Conservation (phyloP, 208 protist species). For the Leishmania martiniquensis region DNA sequence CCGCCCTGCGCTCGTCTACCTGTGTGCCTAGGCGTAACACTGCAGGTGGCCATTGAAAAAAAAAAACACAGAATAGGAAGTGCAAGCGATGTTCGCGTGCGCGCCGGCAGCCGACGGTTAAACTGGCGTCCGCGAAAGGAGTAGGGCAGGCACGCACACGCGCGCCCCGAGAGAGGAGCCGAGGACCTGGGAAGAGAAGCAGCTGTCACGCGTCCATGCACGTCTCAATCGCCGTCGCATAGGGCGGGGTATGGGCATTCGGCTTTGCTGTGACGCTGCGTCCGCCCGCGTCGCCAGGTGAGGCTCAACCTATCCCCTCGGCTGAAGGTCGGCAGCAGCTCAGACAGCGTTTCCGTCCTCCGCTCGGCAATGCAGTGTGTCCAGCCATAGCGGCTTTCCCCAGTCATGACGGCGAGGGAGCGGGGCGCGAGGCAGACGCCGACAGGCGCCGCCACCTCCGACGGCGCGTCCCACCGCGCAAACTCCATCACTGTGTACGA, state of each 20-base stretch:
- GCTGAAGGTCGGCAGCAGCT: conserved; percentile 43
- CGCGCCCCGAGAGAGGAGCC: too few species aligned
- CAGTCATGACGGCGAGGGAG: conserved; percentile 65
- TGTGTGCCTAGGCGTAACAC: neutral
- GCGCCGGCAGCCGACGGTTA: neutral
- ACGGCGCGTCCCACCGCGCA: conserved; percentile 41
- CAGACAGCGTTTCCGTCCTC: conserved; percentile 66
- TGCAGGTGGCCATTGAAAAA: neutral
- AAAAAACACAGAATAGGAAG: neutral
- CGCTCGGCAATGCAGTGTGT: conserved; percentile 78
- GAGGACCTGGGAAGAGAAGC: neutral
- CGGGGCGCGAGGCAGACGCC: conserved; percentile 57
- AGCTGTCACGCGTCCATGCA: neutral
- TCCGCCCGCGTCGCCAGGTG: conserved; percentile 69
- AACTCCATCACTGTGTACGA: conserved; percentile 88
- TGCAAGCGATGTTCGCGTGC: neutral
- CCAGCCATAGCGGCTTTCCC: conserved; percentile 76
- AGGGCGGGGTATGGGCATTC: conserved; percentile 54
- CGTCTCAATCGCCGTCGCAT: conserved; percentile 54
- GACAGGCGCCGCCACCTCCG: conserved; percentile 27
- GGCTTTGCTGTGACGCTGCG: conserved; percentile 35
- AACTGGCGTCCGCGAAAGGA: too few species aligned
- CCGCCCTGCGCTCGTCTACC: neutral
- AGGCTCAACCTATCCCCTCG: conserved; percentile 68
- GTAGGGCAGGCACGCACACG: too few species aligned